Base-by-base conservation (phyloP, 352 stramenopile species). In the Phytopythium mirpurense region DNA sequence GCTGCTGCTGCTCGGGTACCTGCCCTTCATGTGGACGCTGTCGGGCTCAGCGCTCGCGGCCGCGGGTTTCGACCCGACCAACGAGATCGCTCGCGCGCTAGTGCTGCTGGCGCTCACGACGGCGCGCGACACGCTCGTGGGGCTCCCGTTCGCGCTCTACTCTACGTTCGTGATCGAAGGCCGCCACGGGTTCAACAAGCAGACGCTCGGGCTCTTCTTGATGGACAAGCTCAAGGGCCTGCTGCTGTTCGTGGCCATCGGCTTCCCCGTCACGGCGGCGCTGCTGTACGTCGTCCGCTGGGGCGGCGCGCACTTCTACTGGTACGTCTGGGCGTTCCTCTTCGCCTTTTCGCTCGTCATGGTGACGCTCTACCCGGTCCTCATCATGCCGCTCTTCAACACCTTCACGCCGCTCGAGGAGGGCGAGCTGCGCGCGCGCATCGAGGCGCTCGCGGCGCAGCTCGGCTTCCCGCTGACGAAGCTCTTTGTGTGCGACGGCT, bases 321-420 rank as follows among this genome's bases (percentile, higher is more conserved):
- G 90, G 44, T 99, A 99, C 66, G 87, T 98, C 12, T 99, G 96
- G 94, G 83, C 62, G 14, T 98, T 99, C 62, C 79, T 98, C 8
- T 92, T 98, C 62, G 57, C 67, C 37, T 97, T 99, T 59, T 94
- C 81, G 8, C 59, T 98, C 11, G 61, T 98, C 46, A 98, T 99
- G 90, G 77, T 99, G 63, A 98, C 94, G 26, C 78, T 99, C 53
- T 95, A 97, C 51, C 96, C 96, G 0, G 84, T 96, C 40, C 62
- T 97, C 19, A 99, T 99, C 67, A 98, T 98, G 88, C 97, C 97
- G 21, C 68, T 99, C 11, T 99, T 99, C 60, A 99, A 99, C 78
- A 99, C 96, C 65, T 97, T 96, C 59, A 93, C 74, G 54, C 78
- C 82, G 52, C 62, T 97, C 11, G 75, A 84, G 41, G 76, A 93